Evolutionary conservation across 2,329 filamentous ascomycete genomes (phyloP), one percentile per base, ranked within the genome.

Genomic region (Aspergillus pseudoglaucus): DNA sequence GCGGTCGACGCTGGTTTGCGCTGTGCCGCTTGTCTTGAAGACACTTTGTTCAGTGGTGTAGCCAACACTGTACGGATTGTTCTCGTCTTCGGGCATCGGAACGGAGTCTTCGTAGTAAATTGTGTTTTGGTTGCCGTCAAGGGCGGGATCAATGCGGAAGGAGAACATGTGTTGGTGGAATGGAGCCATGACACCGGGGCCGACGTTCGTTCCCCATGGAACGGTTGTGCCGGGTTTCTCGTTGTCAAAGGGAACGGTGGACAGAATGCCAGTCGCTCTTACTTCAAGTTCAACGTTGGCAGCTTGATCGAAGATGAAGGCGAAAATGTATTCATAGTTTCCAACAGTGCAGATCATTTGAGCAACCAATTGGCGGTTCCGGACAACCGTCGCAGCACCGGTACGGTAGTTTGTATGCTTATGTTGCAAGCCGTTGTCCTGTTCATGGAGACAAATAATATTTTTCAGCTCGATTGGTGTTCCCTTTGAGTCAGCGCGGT

Each of bases 111-210:
- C 77, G 48, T 77, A 73, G 7, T 78, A 68, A 4, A 84, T 64
- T 1, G 75, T 69, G 59, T 82, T 82, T 8, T 69, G 64, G 49
- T 73, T 72, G 0, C 81, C 81, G 47, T 80, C 80, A 27, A 83
- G 63, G 52, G 78, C 79, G 8, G 82, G 81, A 57, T 84, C 82
- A 17, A 85, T 73, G 5, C 82, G 79, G 12, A 84, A 73, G 4
- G 78, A 83, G 70, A 90, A 89, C 63, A 89, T 83, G 67, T 90
- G 87, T 62, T 90, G 87, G 60, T 90, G 87, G 65, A 85, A 81
- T 0, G 75, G 73, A 0, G 83, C 85, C 32, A 88, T 77, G 7
- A 85, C 83, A 32, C 83, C 83, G 0, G 83, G 83, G 46, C 84
- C 82, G 2, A 88, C 83, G 42, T 85, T 78, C 0, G 83, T 88